These are phyloP conservation scores for Coemansia sp. DNA, from an alignment of 192 early-diverging fungal genomes.

Conservation along the genomic window DNA sequence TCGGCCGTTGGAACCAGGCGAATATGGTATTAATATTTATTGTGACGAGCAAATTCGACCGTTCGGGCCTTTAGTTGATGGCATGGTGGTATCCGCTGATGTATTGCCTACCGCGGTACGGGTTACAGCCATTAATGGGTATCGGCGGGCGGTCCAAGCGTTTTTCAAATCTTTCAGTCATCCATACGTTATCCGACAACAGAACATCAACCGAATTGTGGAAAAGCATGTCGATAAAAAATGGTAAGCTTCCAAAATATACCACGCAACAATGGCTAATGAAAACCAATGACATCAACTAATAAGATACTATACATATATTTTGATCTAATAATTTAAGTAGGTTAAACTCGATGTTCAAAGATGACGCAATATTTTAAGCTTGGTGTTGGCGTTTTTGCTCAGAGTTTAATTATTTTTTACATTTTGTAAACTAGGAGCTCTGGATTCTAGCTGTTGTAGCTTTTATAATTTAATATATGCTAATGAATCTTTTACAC, in stretches of 20 bases:
- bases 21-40: slow-evolving; percentile 59
- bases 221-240: slow-evolving; percentile 27
- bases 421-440: too few relatives aligned
- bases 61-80: slow-evolving; percentile 86
- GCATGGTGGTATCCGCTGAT: slow-evolving; percentile 73
- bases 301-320: not conserved
- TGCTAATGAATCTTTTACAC: not conserved
- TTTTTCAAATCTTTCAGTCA: slow-evolving; percentile 37
- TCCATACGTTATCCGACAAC: slow-evolving; percentile 41
- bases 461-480: not conserved
- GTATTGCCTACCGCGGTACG: slow-evolving; percentile 77
- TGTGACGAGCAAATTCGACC: slow-evolving; percentile 67
- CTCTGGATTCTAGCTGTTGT: too few relatives aligned
- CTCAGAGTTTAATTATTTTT: too few relatives aligned
- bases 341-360: not conserved
- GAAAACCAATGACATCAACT: not conserved
- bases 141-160: slow-evolving; percentile 27
- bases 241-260: slow-evolving; percentile 19
- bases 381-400: not conserved
- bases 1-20: slow-evolving; percentile 71
- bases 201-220: slow-evolving; percentile 40
- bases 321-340: not conserved
- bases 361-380: not conserved
- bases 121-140: slow-evolving; percentile 78
- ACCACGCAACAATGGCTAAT: not conserved